phyloP scores from a whole-genome alignment of 805 yeast species.

The Cyberlindnera japonica region DNA sequence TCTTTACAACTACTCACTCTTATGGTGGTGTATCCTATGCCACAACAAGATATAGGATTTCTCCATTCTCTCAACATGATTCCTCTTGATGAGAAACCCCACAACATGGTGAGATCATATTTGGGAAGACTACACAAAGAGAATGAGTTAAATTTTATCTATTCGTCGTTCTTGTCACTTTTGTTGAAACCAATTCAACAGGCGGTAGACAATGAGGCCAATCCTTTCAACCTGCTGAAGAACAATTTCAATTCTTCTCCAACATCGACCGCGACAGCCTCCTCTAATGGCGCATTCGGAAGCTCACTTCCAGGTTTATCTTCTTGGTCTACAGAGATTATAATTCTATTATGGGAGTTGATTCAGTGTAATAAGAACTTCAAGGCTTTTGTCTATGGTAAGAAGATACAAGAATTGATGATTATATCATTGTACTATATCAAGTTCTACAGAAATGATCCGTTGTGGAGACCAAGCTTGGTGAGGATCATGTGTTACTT shows the following conservation, averaged over 20 bases:
- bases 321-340: slow-evolving; percentile 54
- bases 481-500: slow-evolving; percentile 51
- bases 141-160: slow-evolving; percentile 48
- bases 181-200: slow-evolving; percentile 43
- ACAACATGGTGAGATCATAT: slow-evolving; percentile 47
- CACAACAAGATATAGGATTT: slow-evolving; percentile 40
- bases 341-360: slow-evolving; percentile 71
- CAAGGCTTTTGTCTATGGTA: slow-evolving; percentile 40
- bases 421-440: slow-evolving; percentile 56
- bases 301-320: slow-evolving; percentile 37
- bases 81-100: slow-evolving; percentile 31
- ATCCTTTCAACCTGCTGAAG: slow-evolving; percentile 31
- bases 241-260: slow-evolving; percentile 15
- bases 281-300: slow-evolving; percentile 6
- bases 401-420: slow-evolving; percentile 50
- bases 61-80: slow-evolving; percentile 32
- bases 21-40: slow-evolving; percentile 62
- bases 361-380: slow-evolving; percentile 66
- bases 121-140: slow-evolving; percentile 52
- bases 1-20: slow-evolving; percentile 60
- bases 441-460: slow-evolving; percentile 41
- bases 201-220: slow-evolving; percentile 36
- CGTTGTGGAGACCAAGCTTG: slow-evolving; percentile 35
- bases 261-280: slow-evolving; percentile 10
- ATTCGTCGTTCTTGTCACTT: slow-evolving; percentile 44